These are phyloP conservation scores for Phylloporus sp. DNA, from an alignment of 768 basidiomycete genomes.

Conservation along the genomic window DNA sequence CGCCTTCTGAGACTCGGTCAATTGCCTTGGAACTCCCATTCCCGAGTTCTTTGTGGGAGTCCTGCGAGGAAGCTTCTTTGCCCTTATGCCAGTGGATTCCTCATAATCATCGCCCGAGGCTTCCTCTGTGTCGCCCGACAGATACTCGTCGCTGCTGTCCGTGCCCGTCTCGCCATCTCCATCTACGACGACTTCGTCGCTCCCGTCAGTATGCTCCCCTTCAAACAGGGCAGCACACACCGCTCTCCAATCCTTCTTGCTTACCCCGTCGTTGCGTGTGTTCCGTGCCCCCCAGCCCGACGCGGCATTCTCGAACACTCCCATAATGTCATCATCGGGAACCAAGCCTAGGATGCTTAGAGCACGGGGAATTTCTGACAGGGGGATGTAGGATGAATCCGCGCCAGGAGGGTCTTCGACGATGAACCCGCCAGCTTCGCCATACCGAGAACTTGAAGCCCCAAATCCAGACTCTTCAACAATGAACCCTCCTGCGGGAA, in stretches of 20 bases:
- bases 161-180: constrained; percentile 18
- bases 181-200: constrained; percentile 9
- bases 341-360: constrained; percentile 60
- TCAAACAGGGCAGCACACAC: constrained; percentile 75
- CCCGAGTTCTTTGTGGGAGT: constrained; percentile 1
- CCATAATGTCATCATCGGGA: constrained; percentile 67
- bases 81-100: constrained; percentile 7
- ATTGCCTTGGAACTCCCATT: constrained; percentile 9
- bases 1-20: constrained; percentile 50
- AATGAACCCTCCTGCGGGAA: constrained; percentile 33
- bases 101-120: constrained; percentile 30
- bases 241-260: constrained; percentile 69
- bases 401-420: constrained; percentile 21
- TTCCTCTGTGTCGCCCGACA: constrained; percentile 22
- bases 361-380: constrained; percentile 56
- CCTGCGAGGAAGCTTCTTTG: constrained; percentile 3
- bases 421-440: constrained; percentile 31
- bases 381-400: constrained; percentile 36
- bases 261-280: constrained; percentile 38
- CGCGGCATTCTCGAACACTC: constrained; percentile 71
- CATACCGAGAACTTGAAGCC: constrained; percentile 11
- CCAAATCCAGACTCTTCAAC: constrained; percentile 20
- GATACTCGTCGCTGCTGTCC: constrained; percentile 28
- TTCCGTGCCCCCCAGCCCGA: constrained; percentile 55
- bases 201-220: constrained; percentile 28